Evolutionary conservation across 768 basidiomycete genomes (phyloP), one percentile per base, ranked within the genome.

Genomic region (Macrolepiota fuliginosa): DNA sequence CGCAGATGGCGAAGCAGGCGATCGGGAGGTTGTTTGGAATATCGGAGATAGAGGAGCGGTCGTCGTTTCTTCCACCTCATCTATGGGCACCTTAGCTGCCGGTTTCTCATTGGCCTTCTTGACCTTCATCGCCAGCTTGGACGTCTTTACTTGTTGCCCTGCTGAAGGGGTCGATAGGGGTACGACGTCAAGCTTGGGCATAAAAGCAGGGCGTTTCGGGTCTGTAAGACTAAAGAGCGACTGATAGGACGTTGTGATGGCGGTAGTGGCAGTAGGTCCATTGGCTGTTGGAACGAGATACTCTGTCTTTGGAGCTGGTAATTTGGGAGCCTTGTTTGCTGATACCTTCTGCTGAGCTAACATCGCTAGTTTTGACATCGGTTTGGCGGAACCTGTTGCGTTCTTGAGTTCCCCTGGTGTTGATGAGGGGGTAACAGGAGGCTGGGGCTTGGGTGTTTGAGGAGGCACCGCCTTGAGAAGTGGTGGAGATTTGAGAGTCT

Each of bases 181-280:
- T 1, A 82, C 80, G 25, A 82, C 74, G 62, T 77, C 74, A 13
- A 80, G 74, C 45, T 72, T 74, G 11, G 78, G 77, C 36, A 79
- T 74, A n/a, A 75, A 69, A 27, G 69, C 70, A 5, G 78, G 72
- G 19, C 77, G 76, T n/a, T 69, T 71, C 51, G 83, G 81, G 64
- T 83, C 77, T 32, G 83, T 85, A 7, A 92, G 77, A 65, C 83
- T 87, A 68, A 82, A 82, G 29, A 91, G 77, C 6, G 87, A 84
- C 62, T 91, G 90, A 64, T 91, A 91, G 0, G 88, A 86, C 1
- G 91, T 92, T 0, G 91, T 92, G 68, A 92, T 92, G 1, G 91
- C 91, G 15, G 90, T 91, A 0, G 91, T 92, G 12, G 85, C 91
- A n/a, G 89, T 86, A 2, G 88, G 75, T 0, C 91, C 90, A 68